phyloP scores from a whole-genome alignment of 768 basidiomycete genomes.

The Obba rivulosa region DNA sequence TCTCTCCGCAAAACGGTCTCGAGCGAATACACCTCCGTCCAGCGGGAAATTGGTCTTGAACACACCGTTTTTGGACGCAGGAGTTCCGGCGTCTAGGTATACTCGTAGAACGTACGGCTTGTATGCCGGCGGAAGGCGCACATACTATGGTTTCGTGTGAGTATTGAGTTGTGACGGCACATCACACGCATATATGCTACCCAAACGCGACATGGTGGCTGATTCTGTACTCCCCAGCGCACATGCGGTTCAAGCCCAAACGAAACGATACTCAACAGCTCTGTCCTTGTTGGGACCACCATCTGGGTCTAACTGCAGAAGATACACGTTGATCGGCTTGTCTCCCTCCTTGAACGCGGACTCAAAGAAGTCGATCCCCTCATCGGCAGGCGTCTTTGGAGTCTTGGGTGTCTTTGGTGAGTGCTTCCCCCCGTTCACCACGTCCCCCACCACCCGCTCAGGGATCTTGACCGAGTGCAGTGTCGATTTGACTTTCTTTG shows the following conservation, averaged over 20 bases:
- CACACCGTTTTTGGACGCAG: conserved; percentile 83
- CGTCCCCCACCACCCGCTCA: too few species aligned
- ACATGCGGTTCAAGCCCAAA: neutral
- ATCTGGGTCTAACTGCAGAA: conserved; percentile 81
- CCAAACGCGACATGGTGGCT: too few species aligned
- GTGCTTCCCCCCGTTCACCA: too few species aligned
- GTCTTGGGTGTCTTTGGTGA: conserved; percentile 34
- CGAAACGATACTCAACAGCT: conserved; percentile 44
- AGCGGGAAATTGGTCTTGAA: conserved; percentile 97
- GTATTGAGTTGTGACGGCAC: neutral
- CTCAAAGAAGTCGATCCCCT: conserved; percentile 86
- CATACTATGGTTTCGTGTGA: conserved; percentile 54
- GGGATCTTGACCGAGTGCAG: too few species aligned
- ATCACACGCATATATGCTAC: neutral
- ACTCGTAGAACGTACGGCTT: conserved; percentile 88
- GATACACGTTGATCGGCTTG: conserved; percentile 74
- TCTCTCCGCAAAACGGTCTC: conserved; percentile 69
- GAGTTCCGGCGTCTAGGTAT: conserved; percentile 87
- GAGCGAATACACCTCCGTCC: conserved; percentile 80
- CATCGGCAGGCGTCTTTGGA: conserved; percentile 89
- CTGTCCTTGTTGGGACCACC: conserved; percentile 85
- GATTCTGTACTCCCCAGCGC: neutral
- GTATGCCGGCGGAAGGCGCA: conserved; percentile 89
- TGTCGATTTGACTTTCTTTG: too few species aligned
- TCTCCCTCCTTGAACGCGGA: conserved; percentile 47